Evolutionary conservation across 2,329 filamentous ascomycete genomes (phyloP).

Genomic region (Alternaria hordeiaustralica): DNA sequence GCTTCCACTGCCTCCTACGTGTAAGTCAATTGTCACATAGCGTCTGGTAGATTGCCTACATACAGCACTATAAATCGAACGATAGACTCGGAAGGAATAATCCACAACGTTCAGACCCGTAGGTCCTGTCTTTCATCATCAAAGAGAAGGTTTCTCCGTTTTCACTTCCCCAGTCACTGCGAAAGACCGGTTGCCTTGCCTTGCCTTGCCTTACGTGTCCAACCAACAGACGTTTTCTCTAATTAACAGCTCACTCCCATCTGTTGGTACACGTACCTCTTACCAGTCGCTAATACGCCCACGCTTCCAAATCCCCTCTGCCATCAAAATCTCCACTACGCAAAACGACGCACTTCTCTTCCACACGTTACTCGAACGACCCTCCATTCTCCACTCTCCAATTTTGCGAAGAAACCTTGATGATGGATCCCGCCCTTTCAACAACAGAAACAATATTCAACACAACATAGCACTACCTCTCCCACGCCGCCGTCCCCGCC

Average conservation of each 20-base stretch:
- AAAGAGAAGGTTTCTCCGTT: background rate
- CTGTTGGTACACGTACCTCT: too few relatives aligned
- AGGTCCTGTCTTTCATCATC: background rate
- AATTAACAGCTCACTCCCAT: background rate
- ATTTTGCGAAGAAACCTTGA: too few relatives aligned
- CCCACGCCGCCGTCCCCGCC: background rate
- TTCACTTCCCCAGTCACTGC: background rate
- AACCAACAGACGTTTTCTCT: background rate
- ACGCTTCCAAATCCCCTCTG: too few relatives aligned
- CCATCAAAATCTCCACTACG: too few relatives aligned
- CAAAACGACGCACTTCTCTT: too few relatives aligned
- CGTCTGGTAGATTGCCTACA: background rate
- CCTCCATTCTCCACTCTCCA: too few relatives aligned
- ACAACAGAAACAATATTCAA: background rate
- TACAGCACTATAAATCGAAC: background rate
- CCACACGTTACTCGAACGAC: too few relatives aligned
- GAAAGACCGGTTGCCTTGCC: background rate
- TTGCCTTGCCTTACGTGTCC: background rate
- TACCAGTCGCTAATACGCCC: too few relatives aligned
- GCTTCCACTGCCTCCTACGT: background rate
- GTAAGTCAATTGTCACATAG: background rate
- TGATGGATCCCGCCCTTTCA: too few relatives aligned
- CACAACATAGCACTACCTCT: background rate
- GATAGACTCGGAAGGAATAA: background rate
- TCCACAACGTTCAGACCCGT: background rate